phyloP scores from a whole-genome alignment of 306 rosid genomes.

The Alnus rubra region DNA sequence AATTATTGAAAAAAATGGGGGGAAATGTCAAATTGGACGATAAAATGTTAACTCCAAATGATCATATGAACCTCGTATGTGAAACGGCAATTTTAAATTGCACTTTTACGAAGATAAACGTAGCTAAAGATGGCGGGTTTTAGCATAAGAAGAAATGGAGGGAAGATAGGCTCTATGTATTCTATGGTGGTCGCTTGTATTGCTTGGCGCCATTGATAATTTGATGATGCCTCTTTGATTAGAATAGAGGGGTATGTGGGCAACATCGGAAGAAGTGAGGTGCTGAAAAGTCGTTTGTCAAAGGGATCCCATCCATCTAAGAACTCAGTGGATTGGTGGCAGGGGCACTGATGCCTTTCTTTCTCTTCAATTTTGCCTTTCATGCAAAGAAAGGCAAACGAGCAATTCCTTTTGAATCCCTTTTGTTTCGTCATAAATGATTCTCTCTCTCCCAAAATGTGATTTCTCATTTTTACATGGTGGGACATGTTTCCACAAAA shows the following conservation, averaged over 20 bases:
- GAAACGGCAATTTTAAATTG: no score
- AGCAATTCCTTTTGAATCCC: background rate
- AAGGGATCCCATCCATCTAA: background rate
- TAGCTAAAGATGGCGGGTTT: no score
- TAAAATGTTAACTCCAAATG: no score
- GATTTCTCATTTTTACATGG: conserved; percentile 3
- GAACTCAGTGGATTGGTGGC: background rate
- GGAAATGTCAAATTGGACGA: no score
- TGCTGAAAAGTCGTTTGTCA: background rate
- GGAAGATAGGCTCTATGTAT: no score
- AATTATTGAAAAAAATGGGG: no score
- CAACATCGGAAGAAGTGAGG: background rate
- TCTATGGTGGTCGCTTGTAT: background rate
- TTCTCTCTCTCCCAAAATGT: background rate
- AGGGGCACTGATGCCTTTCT: background rate
- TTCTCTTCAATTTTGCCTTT: background rate
- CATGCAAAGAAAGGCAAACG: background rate
- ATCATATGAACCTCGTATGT: no score
- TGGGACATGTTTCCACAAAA: background rate
- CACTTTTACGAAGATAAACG: no score
- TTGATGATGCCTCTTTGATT: no score
- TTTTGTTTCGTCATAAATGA: background rate
- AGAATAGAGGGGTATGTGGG: background rate
- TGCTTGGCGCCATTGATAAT: background rate
- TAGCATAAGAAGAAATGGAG: no score